Conservation (phyloP, 768 basidiomycete species). For the Boletus huronensis region DNA sequence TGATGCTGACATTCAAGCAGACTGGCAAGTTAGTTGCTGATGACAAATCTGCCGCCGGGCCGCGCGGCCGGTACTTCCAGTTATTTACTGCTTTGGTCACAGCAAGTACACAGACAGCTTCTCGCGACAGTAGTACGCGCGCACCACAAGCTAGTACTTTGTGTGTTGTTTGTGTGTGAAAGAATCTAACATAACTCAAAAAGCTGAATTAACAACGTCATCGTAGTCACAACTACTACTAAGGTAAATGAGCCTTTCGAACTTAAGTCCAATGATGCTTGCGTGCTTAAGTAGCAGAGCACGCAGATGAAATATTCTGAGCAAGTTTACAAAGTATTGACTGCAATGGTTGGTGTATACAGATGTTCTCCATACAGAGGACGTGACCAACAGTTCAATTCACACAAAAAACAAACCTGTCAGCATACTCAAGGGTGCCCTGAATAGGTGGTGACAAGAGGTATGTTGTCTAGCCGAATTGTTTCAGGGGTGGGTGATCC, state of each 20-base stretch:
- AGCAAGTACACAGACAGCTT: no score
- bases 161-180: no score
- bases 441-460: slow-evolving; percentile 25
- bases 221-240: slow-evolving; percentile 1
- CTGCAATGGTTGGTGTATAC: slow-evolving; percentile 1
- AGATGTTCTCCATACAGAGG: neutral
- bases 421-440: slow-evolving; percentile 10
- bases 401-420: neutral
- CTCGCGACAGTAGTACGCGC: no score
- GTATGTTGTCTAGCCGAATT: slow-evolving; percentile 43
- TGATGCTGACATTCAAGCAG: no score
- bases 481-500: slow-evolving; percentile 37
- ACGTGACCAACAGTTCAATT: neutral
- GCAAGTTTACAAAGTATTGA: slow-evolving; percentile 10
- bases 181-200: neutral
- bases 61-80: no score
- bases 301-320: slow-evolving; percentile 1
- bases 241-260: slow-evolving; percentile 8
- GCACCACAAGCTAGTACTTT: no score
- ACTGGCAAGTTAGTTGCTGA: no score
- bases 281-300: neutral
- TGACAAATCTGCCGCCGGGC: no score
- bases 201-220: neutral
- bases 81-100: neutral
- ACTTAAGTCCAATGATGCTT: neutral